Evolutionary conservation across 148 eudicot genomes (phyloP).

Genomic region (Agrostemma githago): DNA sequence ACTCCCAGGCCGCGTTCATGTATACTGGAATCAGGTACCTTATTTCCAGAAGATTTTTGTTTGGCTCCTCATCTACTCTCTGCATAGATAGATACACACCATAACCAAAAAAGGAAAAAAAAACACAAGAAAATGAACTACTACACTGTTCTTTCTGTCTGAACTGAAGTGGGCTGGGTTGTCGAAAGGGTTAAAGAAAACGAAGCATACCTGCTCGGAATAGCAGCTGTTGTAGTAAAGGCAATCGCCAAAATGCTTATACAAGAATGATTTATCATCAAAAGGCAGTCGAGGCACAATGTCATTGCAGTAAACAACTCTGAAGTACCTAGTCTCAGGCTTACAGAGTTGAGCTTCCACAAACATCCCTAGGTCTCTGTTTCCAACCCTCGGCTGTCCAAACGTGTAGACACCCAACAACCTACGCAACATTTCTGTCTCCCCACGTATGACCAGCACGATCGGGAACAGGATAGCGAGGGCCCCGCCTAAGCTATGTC

Average conservation of each 20-base stretch:
- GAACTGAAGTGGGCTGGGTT: too few relatives aligned
- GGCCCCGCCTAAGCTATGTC: conserved; percentile 86
- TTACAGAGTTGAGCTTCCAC: conserved; percentile 32
- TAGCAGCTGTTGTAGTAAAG: conserved; percentile 59
- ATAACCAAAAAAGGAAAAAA: too few relatives aligned
- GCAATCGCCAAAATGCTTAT: conserved; percentile 73
- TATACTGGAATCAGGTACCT: conserved; percentile 48
- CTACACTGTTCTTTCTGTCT: neutral
- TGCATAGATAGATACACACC: conserved; percentile 15
- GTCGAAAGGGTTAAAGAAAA: neutral
- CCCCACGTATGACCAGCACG: conserved; percentile 43
- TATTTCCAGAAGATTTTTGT: conserved; percentile 52
- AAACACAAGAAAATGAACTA: neutral
- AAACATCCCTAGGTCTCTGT: conserved; percentile 38
- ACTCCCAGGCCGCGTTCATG: conserved; percentile 69
- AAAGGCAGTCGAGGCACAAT: conserved; percentile 71
- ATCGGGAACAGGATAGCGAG: conserved; percentile 54
- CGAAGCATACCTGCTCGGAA: conserved; percentile 37
- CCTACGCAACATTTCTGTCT: conserved; percentile 35
- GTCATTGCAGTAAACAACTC: conserved; percentile 70
- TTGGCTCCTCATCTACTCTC: conserved; percentile 71
- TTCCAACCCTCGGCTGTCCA: conserved; percentile 82
- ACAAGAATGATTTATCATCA: conserved; percentile 43
- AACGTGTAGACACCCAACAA: conserved; percentile 61
- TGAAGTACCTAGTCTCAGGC: conserved; percentile 32